These are phyloP conservation scores for Calonectria ilicicola DNA, from an alignment of 2,329 filamentous ascomycete genomes.

Conservation along the genomic window DNA sequence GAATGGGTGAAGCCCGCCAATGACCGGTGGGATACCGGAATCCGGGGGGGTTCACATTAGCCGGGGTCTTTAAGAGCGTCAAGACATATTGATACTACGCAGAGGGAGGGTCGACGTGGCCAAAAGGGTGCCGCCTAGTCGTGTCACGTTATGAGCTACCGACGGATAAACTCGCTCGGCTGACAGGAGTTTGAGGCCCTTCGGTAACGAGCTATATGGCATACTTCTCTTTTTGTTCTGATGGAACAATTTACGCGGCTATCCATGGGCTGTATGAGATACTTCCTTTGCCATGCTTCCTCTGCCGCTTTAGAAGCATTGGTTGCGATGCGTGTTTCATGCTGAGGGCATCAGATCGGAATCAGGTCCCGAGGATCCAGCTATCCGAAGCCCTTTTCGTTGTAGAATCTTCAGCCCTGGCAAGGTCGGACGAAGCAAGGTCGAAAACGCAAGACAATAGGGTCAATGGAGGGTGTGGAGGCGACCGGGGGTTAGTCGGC, in stretches of 20 bases:
- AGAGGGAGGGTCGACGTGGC: slow-evolving; percentile 23
- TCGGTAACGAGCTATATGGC: background rate
- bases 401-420: background rate
- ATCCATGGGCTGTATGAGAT: background rate
- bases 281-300: background rate
- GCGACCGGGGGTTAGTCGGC: slow-evolving; percentile 20
- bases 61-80: slow-evolving; percentile 10
- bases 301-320: background rate
- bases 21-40: slow-evolving; percentile 13
- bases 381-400: background rate
- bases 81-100: slow-evolving; percentile 9
- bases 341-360: background rate
- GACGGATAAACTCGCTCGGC: slow-evolving; percentile 22
- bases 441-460: slow-evolving; percentile 10
- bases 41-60: slow-evolving; percentile 20
- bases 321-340: background rate
- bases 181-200: slow-evolving; percentile 10
- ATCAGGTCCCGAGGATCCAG: background rate
- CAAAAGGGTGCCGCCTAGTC: slow-evolving; percentile 15
- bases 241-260: background rate
- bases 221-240: background rate
- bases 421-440: slow-evolving; percentile 17
- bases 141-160: slow-evolving; percentile 17
- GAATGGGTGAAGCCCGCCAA: slow-evolving; percentile 15
- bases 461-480: slow-evolving; percentile 24